Percentiles rank a stretch among this genome's conserved stretches.
These are phyloP conservation scores for Sporothrix inflata DNA, from an alignment of 2,329 filamentous ascomycete species.

Conservation along the genomic window DNA sequence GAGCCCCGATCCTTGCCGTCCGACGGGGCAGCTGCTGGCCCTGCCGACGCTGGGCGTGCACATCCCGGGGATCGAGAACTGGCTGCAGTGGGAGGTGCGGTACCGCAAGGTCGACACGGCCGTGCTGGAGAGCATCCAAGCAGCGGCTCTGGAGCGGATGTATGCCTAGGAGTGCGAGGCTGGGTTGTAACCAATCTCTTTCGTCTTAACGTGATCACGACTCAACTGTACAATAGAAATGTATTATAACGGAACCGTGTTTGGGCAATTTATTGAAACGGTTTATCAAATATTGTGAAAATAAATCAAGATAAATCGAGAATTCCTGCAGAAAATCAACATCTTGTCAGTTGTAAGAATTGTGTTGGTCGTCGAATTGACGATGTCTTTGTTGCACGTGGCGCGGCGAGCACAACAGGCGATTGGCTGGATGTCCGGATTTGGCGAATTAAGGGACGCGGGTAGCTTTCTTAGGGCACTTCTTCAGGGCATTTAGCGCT, in stretches of 20 bases:
- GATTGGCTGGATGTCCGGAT: not conserved
- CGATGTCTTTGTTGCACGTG: not conserved
- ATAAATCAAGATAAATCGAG: not conserved
- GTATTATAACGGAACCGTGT: not conserved
- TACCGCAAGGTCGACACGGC: conserved; percentile 55
- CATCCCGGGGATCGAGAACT: conserved; percentile 51
- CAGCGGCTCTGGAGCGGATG: not conserved
- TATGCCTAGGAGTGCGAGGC: not conserved
- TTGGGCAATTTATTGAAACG: not conserved
- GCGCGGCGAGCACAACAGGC: not conserved
- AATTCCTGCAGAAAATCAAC: too few species aligned
- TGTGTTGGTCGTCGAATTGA: not conserved
- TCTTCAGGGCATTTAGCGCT: not conserved
- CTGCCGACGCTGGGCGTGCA: conserved; percentile 57
- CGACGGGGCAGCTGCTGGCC: conserved; percentile 51
- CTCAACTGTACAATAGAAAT: not conserved
- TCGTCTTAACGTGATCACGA: not conserved
- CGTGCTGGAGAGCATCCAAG: conserved; percentile 39
- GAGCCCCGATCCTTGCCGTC: not conserved
- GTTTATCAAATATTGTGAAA: not conserved
- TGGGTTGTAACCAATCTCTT: not conserved
- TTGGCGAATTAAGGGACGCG: not conserved
- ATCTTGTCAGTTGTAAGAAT: too few species aligned
- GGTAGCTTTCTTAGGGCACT: not conserved
- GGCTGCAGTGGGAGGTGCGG: conserved; percentile 54